Evolutionary conservation across 2,329 filamentous ascomycete genomes (phyloP).

Genomic region (Huntiella bhutanensis): DNA sequence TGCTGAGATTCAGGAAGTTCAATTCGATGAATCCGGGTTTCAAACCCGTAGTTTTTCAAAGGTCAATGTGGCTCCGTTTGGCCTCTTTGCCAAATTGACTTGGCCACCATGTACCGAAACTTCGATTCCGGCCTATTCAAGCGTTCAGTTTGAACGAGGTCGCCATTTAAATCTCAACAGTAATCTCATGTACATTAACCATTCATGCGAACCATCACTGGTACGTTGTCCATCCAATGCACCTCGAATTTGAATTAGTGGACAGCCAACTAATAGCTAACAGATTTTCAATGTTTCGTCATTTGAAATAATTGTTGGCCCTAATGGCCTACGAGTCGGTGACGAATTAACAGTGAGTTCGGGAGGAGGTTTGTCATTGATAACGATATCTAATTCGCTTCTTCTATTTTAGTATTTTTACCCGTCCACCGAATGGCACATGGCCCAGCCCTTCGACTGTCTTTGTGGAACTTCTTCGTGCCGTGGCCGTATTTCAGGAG

Average conservation of each 20-base stretch:
- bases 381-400: neutral
- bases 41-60: conserved; percentile 41
- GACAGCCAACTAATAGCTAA: neutral
- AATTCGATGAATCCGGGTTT: conserved; percentile 33
- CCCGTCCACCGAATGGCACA: conserved; percentile 54
- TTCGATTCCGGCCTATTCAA: conserved; percentile 39
- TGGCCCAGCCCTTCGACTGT: conserved; percentile 54
- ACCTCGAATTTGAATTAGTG: neutral
- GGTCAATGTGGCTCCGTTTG: conserved; percentile 38
- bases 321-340: conserved; percentile 32
- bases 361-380: neutral
- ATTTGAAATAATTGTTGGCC: conserved; percentile 37
- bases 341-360: conserved; percentile 37
- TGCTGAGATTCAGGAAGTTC: conserved; percentile 36
- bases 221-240: conserved; percentile 22
- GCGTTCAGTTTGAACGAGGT: conserved; percentile 38
- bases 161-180: conserved; percentile 44
- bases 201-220: conserved; percentile 46
- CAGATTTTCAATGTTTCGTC: conserved; percentile 42
- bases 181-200: conserved; percentile 48
- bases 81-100: conserved; percentile 44
- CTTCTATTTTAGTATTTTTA: conserved; percentile 42
- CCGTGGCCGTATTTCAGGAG: conserved; percentile 42
- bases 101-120: conserved; percentile 44
- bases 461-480: conserved; percentile 39